These are phyloP conservation scores for Termitomyces sp. DNA, from an alignment of 768 basidiomycete species.

Conservation along the genomic window DNA sequence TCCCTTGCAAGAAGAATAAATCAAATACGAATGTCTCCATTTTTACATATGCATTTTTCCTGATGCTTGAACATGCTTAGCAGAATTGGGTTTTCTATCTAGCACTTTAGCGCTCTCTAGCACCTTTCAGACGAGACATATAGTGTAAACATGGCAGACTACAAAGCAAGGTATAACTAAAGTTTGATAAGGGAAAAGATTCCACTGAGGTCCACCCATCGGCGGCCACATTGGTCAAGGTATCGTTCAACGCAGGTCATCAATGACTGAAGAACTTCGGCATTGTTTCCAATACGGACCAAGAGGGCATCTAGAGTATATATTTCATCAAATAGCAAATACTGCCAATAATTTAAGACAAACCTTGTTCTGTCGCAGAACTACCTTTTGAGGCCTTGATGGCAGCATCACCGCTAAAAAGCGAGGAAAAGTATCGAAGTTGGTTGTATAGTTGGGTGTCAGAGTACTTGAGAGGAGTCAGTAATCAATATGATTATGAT, in stretches of 20 bases:
- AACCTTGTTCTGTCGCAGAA: conserved; percentile 31
- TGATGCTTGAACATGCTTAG: too few species aligned
- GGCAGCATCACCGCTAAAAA: conserved; percentile 75
- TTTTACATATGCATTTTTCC: too few species aligned
- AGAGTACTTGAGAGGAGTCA: conserved; percentile 6
- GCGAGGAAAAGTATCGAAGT: conserved; percentile 72
- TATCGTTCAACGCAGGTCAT: conserved; percentile 66
- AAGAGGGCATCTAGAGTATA: conserved; percentile 49
- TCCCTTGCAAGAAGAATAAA: too few species aligned
- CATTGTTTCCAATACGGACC: conserved; percentile 48
- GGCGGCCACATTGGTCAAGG: conserved; percentile 81
- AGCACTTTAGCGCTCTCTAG: too few species aligned
- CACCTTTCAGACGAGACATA: background rate
- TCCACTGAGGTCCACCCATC: conserved; percentile 80
- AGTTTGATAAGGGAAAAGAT: conserved; percentile 84
- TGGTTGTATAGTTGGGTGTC: conserved; percentile 84
- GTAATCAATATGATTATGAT: background rate
- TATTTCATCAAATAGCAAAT: background rate
- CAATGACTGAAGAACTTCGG: conserved; percentile 48
- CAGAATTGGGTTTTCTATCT: too few species aligned
- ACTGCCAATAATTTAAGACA: conserved; percentile 4
- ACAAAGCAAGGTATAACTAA: conserved; percentile 17
- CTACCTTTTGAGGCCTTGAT: conserved; percentile 47
- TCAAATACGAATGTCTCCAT: too few species aligned
- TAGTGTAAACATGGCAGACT: too few species aligned